Evolutionary conservation across 805 yeast species (phyloP), one percentile per base, ranked within the genome.

Genomic region (Saturnispora halmiae): DNA sequence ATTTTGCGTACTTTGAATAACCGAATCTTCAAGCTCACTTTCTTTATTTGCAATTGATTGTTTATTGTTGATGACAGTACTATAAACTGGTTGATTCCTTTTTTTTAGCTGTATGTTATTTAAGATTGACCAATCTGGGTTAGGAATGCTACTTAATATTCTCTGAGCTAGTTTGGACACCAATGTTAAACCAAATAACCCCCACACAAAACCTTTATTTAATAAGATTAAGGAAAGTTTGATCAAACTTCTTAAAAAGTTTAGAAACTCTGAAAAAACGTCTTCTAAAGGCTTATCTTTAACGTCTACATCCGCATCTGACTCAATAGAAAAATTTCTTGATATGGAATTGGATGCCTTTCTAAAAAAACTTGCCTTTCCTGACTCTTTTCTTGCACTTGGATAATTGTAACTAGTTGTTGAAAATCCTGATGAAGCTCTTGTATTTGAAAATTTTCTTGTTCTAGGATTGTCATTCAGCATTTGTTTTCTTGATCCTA

Each of bases 151-250:
- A 22, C 51, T 48, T 21, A 53, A 41, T 2, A 51, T 25, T 10
- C 37, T 46, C 33, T 50, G 39, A 19, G 51, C 13, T 18, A 43
- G 22, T 2, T 47, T 21, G 6, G 46, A 51, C 1, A 50, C 19
- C 8, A 42, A 15, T 9, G 50, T 53, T 18, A 58, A 34, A 2
- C 46, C 14, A 40, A 46, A 55, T 1, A 57, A 14, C 3, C 49
- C 11, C 63, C 63, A 59, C 7, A 51, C 39, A 4, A 48, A 41
- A 1, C 41, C 39, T 36, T 55, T 57, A 15, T 43, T 53, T 1
- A 50, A 46, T 4, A 59, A 40, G 24, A 54, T 46, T 24, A 33
- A 43, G 2, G 48, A 11, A 2, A 59, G 43, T 4, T 50, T 26
- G 3, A 47, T 33, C 5, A 59, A 25, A 34, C 48, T 53, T 21